These are phyloP conservation scores for Cucumis cinereus DNA, from an alignment of 306 rosid species.

Conservation along the genomic window DNA sequence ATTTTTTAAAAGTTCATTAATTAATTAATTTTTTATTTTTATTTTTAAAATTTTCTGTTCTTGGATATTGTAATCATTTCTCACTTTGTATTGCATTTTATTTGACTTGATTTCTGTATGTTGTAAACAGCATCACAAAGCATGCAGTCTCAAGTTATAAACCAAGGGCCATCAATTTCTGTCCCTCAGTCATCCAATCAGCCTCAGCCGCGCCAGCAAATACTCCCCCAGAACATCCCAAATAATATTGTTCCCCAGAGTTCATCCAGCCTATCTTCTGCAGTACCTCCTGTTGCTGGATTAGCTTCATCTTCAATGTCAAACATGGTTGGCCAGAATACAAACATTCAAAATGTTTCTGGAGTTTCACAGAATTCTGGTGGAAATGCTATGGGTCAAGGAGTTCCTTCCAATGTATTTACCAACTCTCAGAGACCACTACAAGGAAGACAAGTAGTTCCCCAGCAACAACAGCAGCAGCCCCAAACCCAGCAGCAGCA, in stretches of 20 bases:
- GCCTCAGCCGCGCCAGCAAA: slow-evolving; percentile 54
- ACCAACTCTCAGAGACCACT: slow-evolving; percentile 61
- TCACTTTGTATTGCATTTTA: neutral
- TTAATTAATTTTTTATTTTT: too few relatives aligned
- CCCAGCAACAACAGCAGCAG: slow-evolving; percentile 49
- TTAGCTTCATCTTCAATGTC: slow-evolving; percentile 46
- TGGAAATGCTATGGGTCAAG: slow-evolving; percentile 55
- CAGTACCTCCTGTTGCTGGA: slow-evolving; percentile 42
- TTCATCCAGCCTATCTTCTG: slow-evolving; percentile 30
- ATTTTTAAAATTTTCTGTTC: neutral
- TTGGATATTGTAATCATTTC: neutral
- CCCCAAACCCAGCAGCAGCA: slow-evolving; percentile 41
- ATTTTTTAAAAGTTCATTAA: too few relatives aligned
- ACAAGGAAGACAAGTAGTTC: slow-evolving; percentile 64
- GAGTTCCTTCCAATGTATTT: slow-evolving; percentile 51
- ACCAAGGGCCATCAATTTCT: slow-evolving; percentile 54
- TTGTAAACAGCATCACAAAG: slow-evolving; percentile 32
- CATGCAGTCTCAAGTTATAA: slow-evolving; percentile 45
- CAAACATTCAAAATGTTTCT: slow-evolving; percentile 48
- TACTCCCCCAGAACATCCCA: slow-evolving; percentile 57
- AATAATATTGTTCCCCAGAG: slow-evolving; percentile 36
- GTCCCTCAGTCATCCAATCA: slow-evolving; percentile 37
- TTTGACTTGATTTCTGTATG: neutral
- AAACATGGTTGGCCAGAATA: slow-evolving; percentile 51
- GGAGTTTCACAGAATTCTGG: slow-evolving; percentile 42